Evolutionary conservation across 1,284 basidiomycete genomes (phyloP).

Genomic region (Limonomyces culmigenus): DNA sequence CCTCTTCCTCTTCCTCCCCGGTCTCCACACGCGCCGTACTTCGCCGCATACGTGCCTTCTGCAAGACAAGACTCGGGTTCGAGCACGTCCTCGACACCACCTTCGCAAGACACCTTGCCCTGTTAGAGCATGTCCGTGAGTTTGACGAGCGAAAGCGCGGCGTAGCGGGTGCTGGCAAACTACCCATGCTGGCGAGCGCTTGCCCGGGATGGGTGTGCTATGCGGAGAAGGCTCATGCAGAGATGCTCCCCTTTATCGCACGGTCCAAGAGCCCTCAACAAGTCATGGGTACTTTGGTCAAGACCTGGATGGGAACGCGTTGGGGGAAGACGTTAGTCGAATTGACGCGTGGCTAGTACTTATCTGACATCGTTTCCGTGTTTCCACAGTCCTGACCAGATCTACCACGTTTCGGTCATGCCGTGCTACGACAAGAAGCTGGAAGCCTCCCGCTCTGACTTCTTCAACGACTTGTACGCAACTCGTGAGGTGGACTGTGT

Average conservation of each 20-base stretch:
- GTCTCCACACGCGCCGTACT: constrained; percentile 46
- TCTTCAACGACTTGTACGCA: constrained; percentile 63
- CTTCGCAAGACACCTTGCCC: constrained; percentile 78
- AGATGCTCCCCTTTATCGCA: constrained; percentile 84
- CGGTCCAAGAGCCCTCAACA: constrained; percentile 87
- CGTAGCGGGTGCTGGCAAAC: constrained; percentile 14
- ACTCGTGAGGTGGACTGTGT: constrained; percentile 96
- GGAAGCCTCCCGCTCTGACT: constrained; percentile 87
- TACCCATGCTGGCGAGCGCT: constrained; percentile 90
- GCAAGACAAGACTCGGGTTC: constrained; percentile 47
- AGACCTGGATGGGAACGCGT: constrained; percentile 58
- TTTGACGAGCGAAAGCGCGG: constrained; percentile 51
- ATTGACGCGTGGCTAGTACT: not conserved
- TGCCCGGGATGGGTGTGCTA: constrained; percentile 99
- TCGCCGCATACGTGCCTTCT: constrained; percentile 53
- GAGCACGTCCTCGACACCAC: constrained; percentile 82
- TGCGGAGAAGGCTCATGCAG: constrained; percentile 92
- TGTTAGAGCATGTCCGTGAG: constrained; percentile 73
- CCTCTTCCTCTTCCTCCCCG: constrained; percentile 24
- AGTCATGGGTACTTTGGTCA: constrained; percentile 86
- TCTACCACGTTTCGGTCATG: constrained; percentile 97
- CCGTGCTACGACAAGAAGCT: constrained; percentile 99
- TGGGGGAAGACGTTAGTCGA: constrained; percentile 41
- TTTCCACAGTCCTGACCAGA: constrained; percentile 46
- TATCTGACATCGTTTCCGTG: too few relatives aligned